Base-by-base conservation (phyloP, 192 early-diverging fungal genomes). In the Phycomyces nitens region DNA sequence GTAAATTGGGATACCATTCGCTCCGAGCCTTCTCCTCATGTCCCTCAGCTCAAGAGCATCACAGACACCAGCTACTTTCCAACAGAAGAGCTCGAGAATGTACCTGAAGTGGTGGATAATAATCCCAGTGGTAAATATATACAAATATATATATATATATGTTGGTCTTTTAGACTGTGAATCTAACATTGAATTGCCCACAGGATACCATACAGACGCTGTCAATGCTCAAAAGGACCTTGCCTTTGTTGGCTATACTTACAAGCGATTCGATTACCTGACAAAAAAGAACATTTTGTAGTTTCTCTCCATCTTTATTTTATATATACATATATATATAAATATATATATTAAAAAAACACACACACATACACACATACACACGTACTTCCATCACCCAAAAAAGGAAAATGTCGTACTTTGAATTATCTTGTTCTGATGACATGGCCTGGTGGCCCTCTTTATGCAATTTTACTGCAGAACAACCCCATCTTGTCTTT, bases 41-140 rank as follows among this genome's bases (percentile, higher is more conserved):
- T 99, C 10, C 98, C 98, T 15, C 85, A 89, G 41, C 76, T 99
- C 50, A 86, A 78, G 39, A 92, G 89, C 18, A 99, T 99, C 60
- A 99, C 96, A 15, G 98, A 99, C 71, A 99, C 96, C 7, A 92
- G 91, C 27, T 96, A 99, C 77, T 99, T 99, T 77, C 94, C 95
- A 0, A 92, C 86, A 0, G 96, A 99, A 62, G 94, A 99, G 66
- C 73, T 98, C 27, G 89, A 91, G 60, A 80, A 89, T 70, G 85
- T 86, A 67, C 82, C 89, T 4, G 79, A 85, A 29, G 60, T 49
- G 16, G 64, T 74, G 0, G 62, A 50, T 58, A 57, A 15, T 22
- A 63, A 40, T 42, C 65, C 52, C 42, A 58, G 57, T 27, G 62
- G 66, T 68, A 58, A 42, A 43, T 68, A 29, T 34, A 8, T 47